Evolutionary conservation across 2,329 filamentous ascomycete genomes (phyloP), one percentile per base, ranked within the genome.

Genomic region (Neoascochyta sp.): DNA sequence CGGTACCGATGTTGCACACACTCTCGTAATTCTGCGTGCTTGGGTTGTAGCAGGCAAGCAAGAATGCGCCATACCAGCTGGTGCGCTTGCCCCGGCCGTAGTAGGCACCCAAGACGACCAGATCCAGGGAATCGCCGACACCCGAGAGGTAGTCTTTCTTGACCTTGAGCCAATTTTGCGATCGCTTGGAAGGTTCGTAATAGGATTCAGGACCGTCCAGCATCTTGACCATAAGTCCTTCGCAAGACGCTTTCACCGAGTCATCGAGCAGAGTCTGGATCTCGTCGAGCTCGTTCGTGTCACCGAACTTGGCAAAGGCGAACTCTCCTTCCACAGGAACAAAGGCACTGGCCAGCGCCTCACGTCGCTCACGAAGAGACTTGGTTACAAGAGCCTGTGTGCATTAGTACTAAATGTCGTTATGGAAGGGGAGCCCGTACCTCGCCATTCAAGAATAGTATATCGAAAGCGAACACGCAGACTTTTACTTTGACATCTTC

Each of bases 211-310:
- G 71, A 1, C 90, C 92, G 60, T 96, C 90, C 36, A 98, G 68
- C 92, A 98, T 98, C 71, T 98, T 98, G 9, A 98, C 92, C 92
- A 98, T 98, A 30, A 98, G 71, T 8, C 92, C 92, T 69, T 98
- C 92, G 57, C 92, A 98, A 0, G 87, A 93, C 2, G 89, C 86
- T 63, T 95, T 95, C 43, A 98, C 84, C 52, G 86, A 92, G 36
- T 96, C 90, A 54, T 98, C 92, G 2, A 98, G 74, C 52, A 98
- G 84, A 1, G 73, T 75, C 57, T 96, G 90, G 32, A 98, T 98
- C 54, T 94, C 86, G 30, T 96, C 90, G 3, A 98, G 73, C 47
- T 95, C 86, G 51, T 82, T 85, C 8, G 86, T 86, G 55, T 98
- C 75, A 69, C 88, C 92, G 50, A 76, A 81, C 18, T 87, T 88